These are phyloP conservation scores for Rhodotorula paludigena DNA, from an alignment of 768 basidiomycete genomes.

Conservation along the genomic window DNA sequence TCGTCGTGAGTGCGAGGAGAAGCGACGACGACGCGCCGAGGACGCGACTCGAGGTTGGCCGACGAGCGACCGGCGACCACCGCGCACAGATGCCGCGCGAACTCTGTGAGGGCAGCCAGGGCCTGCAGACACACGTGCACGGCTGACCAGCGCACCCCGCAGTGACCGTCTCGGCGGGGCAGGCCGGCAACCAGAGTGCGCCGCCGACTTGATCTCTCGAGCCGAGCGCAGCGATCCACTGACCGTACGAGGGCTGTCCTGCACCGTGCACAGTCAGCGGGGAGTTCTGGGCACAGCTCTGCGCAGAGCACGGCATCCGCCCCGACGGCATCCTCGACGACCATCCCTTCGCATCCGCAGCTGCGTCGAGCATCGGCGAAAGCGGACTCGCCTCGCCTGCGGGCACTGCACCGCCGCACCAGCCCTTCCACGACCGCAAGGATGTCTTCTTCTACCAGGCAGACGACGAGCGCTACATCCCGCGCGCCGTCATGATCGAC, in stretches of 20 bases:
- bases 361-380: constrained; percentile 11
- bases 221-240: neutral
- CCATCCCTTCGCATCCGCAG: constrained; percentile 58
- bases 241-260: neutral
- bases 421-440: constrained; percentile 63
- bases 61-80: no score
- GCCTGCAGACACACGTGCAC: neutral
- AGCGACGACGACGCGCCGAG: neutral
- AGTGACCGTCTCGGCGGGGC: constrained; percentile 77
- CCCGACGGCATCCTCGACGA: constrained; percentile 93
- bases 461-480: constrained; percentile 99
- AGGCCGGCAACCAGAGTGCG: constrained; percentile 88
- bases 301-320: constrained; percentile 96
- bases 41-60: no score
- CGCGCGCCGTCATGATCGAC: constrained; percentile 90
- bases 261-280: constrained; percentile 65
- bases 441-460: constrained; percentile 99
- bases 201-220: constrained; percentile 1
- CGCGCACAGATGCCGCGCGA: constrained; percentile 36
- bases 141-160: neutral
- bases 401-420: neutral
- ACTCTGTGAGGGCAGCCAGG: neutral
- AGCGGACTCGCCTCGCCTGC: constrained; percentile 13
- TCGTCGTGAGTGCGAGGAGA: neutral
- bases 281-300: constrained; percentile 96